Evolutionary conservation across 768 basidiomycete species (phyloP).

Genomic region (Russula compacta): DNA sequence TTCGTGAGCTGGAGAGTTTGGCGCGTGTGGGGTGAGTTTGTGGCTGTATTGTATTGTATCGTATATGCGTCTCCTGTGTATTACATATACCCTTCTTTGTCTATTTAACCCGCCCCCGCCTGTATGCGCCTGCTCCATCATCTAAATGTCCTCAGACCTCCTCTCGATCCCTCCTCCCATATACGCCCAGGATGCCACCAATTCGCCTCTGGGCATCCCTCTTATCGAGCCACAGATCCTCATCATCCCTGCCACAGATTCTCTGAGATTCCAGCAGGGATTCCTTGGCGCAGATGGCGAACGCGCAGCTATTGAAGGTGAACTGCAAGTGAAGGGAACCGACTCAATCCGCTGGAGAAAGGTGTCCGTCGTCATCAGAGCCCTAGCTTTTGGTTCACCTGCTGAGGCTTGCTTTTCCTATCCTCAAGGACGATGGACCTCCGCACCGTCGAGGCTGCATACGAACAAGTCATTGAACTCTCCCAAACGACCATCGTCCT

Average conservation of each 20-base stretch:
- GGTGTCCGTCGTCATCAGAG: conserved; percentile 46
- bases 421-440: conserved; percentile 49
- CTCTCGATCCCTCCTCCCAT: conserved; percentile 8
- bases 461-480: conserved; percentile 58
- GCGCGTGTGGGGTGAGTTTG: conserved; percentile 48
- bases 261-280: conserved; percentile 77
- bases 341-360: conserved; percentile 51
- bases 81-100: background rate
- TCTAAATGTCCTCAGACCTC: conserved; percentile 9
- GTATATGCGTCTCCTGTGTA: background rate
- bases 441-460: conserved; percentile 57
- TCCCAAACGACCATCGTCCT: conserved; percentile 47
- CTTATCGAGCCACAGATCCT: conserved; percentile 49
- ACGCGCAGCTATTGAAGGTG: conserved; percentile 76
- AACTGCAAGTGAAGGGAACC: conserved; percentile 73
- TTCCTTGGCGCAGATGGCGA: conserved; percentile 79
- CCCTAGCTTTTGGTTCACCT: conserved; percentile 4
- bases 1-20: conserved; percentile 72
- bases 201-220: background rate
- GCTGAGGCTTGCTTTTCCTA: conserved; percentile 16
- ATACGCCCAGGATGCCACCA: conserved; percentile 10
- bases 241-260: conserved; percentile 60
- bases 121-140: background rate
- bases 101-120: background rate
- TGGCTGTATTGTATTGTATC: conserved; percentile 5